Evolutionary conservation across 768 basidiomycete species (phyloP), one percentile per base, ranked within the genome.

Genomic region (Roridomyces roridus): DNA sequence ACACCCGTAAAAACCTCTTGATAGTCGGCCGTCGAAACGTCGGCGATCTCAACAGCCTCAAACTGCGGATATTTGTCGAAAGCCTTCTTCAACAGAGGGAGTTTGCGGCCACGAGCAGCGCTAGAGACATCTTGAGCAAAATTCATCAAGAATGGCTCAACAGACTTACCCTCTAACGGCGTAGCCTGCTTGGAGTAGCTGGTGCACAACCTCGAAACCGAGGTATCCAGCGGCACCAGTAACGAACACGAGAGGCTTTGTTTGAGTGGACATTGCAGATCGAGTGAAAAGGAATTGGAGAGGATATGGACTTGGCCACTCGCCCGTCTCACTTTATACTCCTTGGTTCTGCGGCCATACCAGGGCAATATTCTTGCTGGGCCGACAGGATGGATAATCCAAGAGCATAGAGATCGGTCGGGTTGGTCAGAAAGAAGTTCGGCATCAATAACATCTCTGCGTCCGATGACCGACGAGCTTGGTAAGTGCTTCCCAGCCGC

Each of bases 21-120:
- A 34, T 34, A 65, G 24, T 65, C 64, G 14, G 57, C 29, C 6
- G 60, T 43, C 9, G 64, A 60, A 23, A 63, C 44, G 40, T 65
- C 61, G 24, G 50, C 11, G 44, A 65, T 51, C 24, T 65, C 64
- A 23, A 62, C 51, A 18, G 55, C 58, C 45, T 62, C 61, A 24
- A 65, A 65, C 15, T 60, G 35, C 9, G 46, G 36, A 25, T 57
- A 57, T 39, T 50, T 51, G 18, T 53, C 55, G 12, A 63, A 45
- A 14, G 64, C 64, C 28, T 63, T 57, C 29, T 51, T 37, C 5
- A 65, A 41, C 17, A 53, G 55, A 3, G 49, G 24, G 1, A 65
- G 23, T 57, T 65, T 65, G 9, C 46, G 47, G 17, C 58, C 64
- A 29, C 64, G 35, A 14, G 59, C 64, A n/a, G 62, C 56, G 34